Evolutionary conservation across 352 stramenopile genomes (phyloP), one percentile per base, ranked within the genome.

Genomic region (Hyaloperonospora brassicae): DNA sequence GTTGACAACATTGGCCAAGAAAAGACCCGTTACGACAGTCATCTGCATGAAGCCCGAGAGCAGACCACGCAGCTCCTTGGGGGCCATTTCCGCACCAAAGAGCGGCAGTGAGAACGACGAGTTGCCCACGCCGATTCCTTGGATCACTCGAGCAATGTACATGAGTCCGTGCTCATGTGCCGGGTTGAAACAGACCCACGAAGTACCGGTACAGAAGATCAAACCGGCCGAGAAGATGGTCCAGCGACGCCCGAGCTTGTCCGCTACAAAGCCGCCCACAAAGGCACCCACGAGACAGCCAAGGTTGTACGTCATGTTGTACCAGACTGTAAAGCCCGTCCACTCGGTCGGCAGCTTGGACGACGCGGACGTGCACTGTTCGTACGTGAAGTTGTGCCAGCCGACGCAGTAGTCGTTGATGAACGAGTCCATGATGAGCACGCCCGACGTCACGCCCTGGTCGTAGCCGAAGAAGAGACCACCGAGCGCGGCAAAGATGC

Each of bases 341-440:
- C 66, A 75, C 36, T 72, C 59, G 21, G 17, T 22, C 0, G 61
- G 66, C 10, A 72, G 40, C 4, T 70, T 49, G 6, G 50, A 59
- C 12, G 59, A 47, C 2, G 49, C 52, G 11, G 14, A n/a, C 5
- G 54, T 66, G 59, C 59, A 66, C 14, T 66, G 17, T 9, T 61
- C 40, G 48, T 62, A 59, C 6, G 52, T 62, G 49, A 61, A 64
- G 41, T 66, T 61, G 55, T 70, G 58, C 54, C 52, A 66, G 41
- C 55, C 62, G 45, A 70, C 58, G 50, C 62, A 70, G 50, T 64
- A 70, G 45, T 72, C 62, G 50, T 72, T 52, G n/a, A 77, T 34
- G 55, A 76, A 73, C 22, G 68, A 76, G 45, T 73, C 64, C 61
- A 73, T 76, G 52, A 71, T 61, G 14, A 76, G 57, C 44, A 76